phyloP scores from a whole-genome alignment of 2,329 filamentous ascomycete genomes.

The Aspergillus aculeatus region DNA sequence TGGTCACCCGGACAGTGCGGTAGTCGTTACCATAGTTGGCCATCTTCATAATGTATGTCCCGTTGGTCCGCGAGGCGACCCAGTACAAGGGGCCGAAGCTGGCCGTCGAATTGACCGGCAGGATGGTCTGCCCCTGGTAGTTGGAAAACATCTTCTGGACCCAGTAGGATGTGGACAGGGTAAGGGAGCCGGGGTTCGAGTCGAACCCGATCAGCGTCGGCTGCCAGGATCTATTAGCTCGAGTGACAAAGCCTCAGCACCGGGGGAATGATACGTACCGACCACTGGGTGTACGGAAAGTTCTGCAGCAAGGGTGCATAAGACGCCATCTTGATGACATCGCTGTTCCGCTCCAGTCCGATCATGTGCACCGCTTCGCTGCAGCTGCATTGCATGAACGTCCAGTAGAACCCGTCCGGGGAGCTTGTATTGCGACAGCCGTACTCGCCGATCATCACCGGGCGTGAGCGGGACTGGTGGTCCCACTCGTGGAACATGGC shows the following conservation, averaged over 20 bases:
- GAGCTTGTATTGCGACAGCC: slow-evolving; percentile 26
- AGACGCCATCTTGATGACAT: slow-evolving; percentile 36
- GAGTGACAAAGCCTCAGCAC: neutral
- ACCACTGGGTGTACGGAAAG: slow-evolving; percentile 35
- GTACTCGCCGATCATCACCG: slow-evolving; percentile 33
- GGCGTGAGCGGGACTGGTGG: slow-evolving; percentile 43
- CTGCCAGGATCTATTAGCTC: slow-evolving; percentile 2
- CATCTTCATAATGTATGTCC: slow-evolving; percentile 29
- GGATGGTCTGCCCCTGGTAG: slow-evolving; percentile 31
- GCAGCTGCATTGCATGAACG: slow-evolving; percentile 51
- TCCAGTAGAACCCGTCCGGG: slow-evolving; percentile 22
- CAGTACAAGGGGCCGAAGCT: slow-evolving; percentile 37
- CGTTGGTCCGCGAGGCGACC: slow-evolving; percentile 28
- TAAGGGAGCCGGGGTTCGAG: slow-evolving; percentile 28
- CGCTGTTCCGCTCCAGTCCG: slow-evolving; percentile 45
- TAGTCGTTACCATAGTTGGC: slow-evolving; percentile 30
- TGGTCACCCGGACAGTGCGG: slow-evolving; percentile 26
- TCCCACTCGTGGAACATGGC: slow-evolving; percentile 56
- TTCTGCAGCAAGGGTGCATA: slow-evolving; percentile 41
- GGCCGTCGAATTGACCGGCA: slow-evolving; percentile 28
- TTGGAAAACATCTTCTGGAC: slow-evolving; percentile 38
- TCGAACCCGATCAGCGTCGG: slow-evolving; percentile 36
- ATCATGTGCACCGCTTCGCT: slow-evolving; percentile 65
- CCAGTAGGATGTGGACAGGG: slow-evolving; percentile 36
- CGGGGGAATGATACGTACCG: slow-evolving; percentile 22